Percentiles rank a stretch among this genome's conserved stretches.
These are phyloP conservation scores for Didymosphaeria variabile DNA, from an alignment of 2,329 filamentous ascomycete species.

Conservation along the genomic window DNA sequence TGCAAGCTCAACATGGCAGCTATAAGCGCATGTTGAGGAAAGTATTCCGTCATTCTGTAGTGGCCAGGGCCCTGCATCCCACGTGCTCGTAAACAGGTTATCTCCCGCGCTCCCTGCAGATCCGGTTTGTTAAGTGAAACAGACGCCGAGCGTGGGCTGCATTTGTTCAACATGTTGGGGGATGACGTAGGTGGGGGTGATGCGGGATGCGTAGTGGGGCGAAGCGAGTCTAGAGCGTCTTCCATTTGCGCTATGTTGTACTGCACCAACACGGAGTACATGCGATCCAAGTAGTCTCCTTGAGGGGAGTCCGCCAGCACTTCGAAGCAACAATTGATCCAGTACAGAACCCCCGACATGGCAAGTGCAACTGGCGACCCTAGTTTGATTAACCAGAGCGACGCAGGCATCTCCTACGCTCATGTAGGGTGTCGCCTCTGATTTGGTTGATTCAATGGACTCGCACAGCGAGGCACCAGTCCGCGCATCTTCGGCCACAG, in stretches of 20 bases:
- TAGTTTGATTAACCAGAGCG: too few species aligned
- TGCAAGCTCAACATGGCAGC: background rate
- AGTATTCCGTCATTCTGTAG: constrained; percentile 1
- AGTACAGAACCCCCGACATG: background rate
- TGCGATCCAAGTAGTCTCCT: too few species aligned
- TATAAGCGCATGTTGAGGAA: constrained; percentile 20
- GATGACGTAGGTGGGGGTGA: constrained; percentile 10
- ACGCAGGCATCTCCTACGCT: background rate
- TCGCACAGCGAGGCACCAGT: constrained; percentile 13
- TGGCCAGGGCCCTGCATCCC: constrained; percentile 8
- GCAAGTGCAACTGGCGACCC: background rate
- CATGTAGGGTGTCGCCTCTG: background rate
- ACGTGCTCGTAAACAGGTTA: constrained; percentile 27
- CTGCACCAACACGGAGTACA: too few species aligned
- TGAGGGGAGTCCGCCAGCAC: too few species aligned
- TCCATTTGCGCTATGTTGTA: too few species aligned
- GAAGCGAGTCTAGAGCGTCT: constrained; percentile 1
- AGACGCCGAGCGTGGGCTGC: background rate
- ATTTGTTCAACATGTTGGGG: background rate
- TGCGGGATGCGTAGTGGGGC: constrained; percentile 6
- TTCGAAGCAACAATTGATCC: too few species aligned
- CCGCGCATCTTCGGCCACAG: constrained; percentile 18
- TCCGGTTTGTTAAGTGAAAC: background rate
- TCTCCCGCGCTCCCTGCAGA: constrained; percentile 15
- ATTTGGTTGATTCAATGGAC: background rate